Evolutionary conservation across 192 early-diverging fungal genomes (phyloP), one percentile per base, ranked within the genome.

Genomic region (Coemansia sp.): DNA sequence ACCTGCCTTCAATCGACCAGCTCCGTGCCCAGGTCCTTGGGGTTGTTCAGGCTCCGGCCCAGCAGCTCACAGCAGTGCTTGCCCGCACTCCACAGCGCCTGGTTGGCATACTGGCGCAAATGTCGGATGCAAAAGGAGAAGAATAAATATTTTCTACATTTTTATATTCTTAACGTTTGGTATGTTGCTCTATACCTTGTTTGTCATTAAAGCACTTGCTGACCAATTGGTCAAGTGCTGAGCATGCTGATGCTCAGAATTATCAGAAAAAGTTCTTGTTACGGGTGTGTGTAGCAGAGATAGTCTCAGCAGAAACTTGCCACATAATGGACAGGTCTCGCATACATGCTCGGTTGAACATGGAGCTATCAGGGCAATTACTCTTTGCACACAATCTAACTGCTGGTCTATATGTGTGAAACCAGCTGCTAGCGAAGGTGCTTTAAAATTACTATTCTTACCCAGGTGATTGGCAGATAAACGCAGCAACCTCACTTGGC

Each of bases 1-100:
- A 56, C 6, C 26, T 83, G 62, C 76, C 82, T 1, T 10, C 25
- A 1, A 68, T 78, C 12, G 72, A 71, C 50, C 56, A 64, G 54
- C 59, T 79, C 40, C 73, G 76, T 17, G 72, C 72, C 7, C 76
- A 83, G 70, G 48, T 79, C 14, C 40, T 79, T 4, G 76, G 72
- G n/a, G 67, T 71, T 12, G 36, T 83, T 3, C 62, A 75, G 60
- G 49, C 59, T 9, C 78, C 78, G 2, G 72, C 72, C 1, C 68
- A 71, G 38, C 58, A 64, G 55, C 56, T 81, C 19, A 53, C 64
- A 0, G 60, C 67, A 1, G 47, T 73, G 22, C 66, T 79, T 5
- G 56, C 63, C 34, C 70, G 76, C 15, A 57, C 69, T n/a, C 76
- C 76, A 6, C 76, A 79, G 71, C 59, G 76, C 4, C 71, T 79